Conservation (phyloP, 768 basidiomycete genomes). For the Suillus fuscotomentosus region DNA sequence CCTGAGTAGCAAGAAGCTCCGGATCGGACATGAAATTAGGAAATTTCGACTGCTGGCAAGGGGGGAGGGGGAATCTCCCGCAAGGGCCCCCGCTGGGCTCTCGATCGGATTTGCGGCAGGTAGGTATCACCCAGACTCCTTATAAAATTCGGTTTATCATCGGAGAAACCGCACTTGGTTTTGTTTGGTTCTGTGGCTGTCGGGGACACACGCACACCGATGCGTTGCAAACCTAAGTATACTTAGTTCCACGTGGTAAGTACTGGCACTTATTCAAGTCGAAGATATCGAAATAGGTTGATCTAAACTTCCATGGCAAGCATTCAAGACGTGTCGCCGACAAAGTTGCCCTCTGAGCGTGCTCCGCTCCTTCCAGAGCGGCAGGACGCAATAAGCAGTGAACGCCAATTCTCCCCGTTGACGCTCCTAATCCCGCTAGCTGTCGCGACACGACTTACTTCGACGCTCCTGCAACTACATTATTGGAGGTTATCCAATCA, state of each 20-base stretch:
- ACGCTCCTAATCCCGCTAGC: constrained; percentile 27
- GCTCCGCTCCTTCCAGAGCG: not conserved
- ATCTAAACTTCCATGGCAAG: not conserved
- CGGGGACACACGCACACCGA: too few relatives aligned
- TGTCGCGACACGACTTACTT: constrained; percentile 21
- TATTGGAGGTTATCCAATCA: constrained; percentile 23
- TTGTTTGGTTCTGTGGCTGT: too few relatives aligned
- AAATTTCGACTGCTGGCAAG: not conserved
- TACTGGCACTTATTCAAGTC: too few relatives aligned
- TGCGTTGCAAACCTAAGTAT: too few relatives aligned
- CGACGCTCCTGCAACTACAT: constrained; percentile 23
- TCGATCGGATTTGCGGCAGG: too few relatives aligned
- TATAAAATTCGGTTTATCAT: too few relatives aligned
- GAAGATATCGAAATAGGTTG: not conserved
- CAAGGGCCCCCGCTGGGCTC: too few relatives aligned
- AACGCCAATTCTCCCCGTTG: constrained; percentile 11
- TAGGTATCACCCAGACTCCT: too few relatives aligned
- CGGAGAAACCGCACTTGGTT: too few relatives aligned
- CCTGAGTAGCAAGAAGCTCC: not conserved
- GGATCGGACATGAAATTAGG: not conserved
- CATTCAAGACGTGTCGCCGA: not conserved
- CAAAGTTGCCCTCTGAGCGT: not conserved
- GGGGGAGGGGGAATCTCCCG: not conserved
- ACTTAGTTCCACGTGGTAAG: too few relatives aligned
- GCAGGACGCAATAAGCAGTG: not conserved